Conservation (phyloP, 78 protist species). For the Paulinella micropora region DNA sequence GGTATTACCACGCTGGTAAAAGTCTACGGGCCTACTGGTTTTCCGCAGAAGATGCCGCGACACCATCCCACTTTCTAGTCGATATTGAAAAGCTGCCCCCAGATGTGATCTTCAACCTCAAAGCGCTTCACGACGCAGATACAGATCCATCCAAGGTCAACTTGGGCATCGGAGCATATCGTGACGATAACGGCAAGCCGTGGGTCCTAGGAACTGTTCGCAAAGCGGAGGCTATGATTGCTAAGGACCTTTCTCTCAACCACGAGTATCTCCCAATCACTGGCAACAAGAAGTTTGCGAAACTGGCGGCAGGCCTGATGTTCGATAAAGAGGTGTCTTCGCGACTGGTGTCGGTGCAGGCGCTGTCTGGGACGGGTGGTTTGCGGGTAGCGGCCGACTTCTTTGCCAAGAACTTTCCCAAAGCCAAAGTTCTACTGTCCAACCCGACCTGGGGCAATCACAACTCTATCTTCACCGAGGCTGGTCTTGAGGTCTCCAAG, state of each 20-base stretch:
- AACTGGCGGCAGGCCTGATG: constrained; percentile 32
- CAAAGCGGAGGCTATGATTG: not conserved
- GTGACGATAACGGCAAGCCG: constrained; percentile 71
- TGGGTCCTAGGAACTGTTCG: constrained; percentile 30
- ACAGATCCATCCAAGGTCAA: constrained; percentile 29
- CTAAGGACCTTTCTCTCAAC: not conserved
- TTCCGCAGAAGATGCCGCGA: no score
- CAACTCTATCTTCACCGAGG: no score
- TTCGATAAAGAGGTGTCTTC: constrained; percentile 46
- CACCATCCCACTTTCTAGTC: not conserved
- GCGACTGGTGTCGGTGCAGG: constrained; percentile 53
- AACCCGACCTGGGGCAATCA: constrained; percentile 90
- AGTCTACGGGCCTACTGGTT: no score
- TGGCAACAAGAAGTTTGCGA: constrained; percentile 53
- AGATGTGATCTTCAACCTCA: constrained; percentile 46
- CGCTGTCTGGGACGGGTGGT: constrained; percentile 92
- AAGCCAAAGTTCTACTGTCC: not conserved
- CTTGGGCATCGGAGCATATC: constrained; percentile 77
- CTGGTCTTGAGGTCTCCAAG: no score
- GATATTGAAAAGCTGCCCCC: constrained; percentile 17
- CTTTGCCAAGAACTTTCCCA: not conserved
- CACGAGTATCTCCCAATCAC: constrained; percentile 76
- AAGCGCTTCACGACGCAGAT: constrained; percentile 29
- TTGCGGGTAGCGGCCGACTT: constrained; percentile 28
- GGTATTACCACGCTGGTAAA: not conserved